Base-by-base conservation (phyloP, 768 basidiomycete genomes). In the Trametes meyenii region DNA sequence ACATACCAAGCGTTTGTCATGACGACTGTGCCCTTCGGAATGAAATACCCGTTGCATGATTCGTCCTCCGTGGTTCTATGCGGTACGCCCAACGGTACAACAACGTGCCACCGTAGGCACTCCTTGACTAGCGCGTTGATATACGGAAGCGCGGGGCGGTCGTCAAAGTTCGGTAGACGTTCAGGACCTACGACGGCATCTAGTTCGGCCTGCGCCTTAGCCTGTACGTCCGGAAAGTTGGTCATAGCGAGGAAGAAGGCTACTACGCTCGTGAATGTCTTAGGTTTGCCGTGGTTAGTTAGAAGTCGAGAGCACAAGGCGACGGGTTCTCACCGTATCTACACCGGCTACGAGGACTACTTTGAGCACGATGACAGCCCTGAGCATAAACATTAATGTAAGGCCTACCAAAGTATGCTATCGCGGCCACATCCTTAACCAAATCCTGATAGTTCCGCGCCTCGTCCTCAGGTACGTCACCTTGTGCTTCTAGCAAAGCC, bases 261-360 rank as follows among this genome's bases (percentile, higher is more conserved):
- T 21, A 60, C 60, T 35, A 72, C 62, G 5, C 66, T 55, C 3
- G 70, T 60, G 21, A 66, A 64, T 1, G 71, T 71, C 71, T 71
- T 3, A 33, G 3, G 29, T 33, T 17, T 33, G 40, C 13, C 14
- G n/a, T 1, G 46, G 29, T 33, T 38, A 50, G 33, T 17, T 26
- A 17, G 40, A 42, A 16, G 21, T 8, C 40, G 35, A 11, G 19
- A 8, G 5, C n/a, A 3, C 8, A 11, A 23, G 19, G 44, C 11
- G 6, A 10, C n/a, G 44, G 12, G 19, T 2, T 11, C 74, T 64
- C 50, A 86, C 86, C 0, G 85, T 87, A 66, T 89, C 87, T 39
- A 80, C 76, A 61, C 85, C 85, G 19, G 80, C 83, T 64, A 58
- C 19, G 7, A 24, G 39, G n/a, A 2, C 16, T n/a, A 1, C 44